Base-by-base conservation (phyloP, 345 rosid species). In the Rubroshorea leprosula region DNA sequence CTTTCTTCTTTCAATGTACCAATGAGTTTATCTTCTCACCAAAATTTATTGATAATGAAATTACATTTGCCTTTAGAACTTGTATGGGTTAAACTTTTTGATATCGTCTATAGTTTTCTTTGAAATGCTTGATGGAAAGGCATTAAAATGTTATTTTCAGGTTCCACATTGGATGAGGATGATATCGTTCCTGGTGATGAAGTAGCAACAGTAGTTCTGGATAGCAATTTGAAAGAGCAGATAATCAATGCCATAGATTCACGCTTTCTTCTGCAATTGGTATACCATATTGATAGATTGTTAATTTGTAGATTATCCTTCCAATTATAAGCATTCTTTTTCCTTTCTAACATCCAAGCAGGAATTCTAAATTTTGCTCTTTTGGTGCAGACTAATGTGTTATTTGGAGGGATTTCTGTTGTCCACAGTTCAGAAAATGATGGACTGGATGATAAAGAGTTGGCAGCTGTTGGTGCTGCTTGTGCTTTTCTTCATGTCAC, bases 221-320 rank as follows among this genome's bases (percentile, higher is more conserved):
- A 84, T 68, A 66, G 47, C 63, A 75, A 76, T 73, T 69, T 94
- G 77, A 82, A 82, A 64, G 72, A 67, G 61, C 92, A 85, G 76
- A 90, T 94, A 68, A 74, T 62, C 49, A 79, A 76, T 77, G 89
- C 91, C 54, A 77, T 94, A 58, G 83, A 82, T 68, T 78, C 99
- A 26, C 82, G 83, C 54, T 94, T 94, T 72, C 90, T 94, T 62
- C 71, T 84, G 75, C 99, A 90, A 74, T 76, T 94, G 92, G 99
- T 94, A 81, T 63, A 75, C 60, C 54, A 51, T 60, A 29, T 68
- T 67, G 55, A 58, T 41, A 63, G 68, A 51, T 52, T 56, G 35
- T 35, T 54, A 63, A 35, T 51, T 58, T 35, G 27, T 48, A 50
- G 51, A 52, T 55, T 68, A 11, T 50, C 47, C 61, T 48, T 63